phyloP scores from a whole-genome alignment of 148 eudicot genomes.

The Polygonum aviculare region DNA sequence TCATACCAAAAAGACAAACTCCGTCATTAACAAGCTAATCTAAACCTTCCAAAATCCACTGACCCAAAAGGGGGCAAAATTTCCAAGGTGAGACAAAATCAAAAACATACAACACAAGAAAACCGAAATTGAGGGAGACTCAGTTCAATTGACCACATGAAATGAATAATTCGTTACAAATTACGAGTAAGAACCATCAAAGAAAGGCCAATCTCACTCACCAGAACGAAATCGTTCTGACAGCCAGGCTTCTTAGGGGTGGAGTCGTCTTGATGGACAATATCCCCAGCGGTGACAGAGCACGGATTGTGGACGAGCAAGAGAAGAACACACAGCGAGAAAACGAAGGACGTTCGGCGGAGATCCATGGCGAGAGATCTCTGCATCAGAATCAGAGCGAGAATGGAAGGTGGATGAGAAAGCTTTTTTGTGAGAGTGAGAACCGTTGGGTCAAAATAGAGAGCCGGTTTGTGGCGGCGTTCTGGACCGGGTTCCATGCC shows the following conservation, averaged over 20 bases:
- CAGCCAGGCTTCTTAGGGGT: slow-evolving; percentile 11
- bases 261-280: slow-evolving; percentile 11
- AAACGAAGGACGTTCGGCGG: slow-evolving; percentile 16
- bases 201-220: slow-evolving; percentile 6
- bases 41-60: neutral
- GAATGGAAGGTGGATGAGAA: slow-evolving; percentile 6
- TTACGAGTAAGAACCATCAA: neutral
- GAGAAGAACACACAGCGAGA: slow-evolving; percentile 17
- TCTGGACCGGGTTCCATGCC: neutral
- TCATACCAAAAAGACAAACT: neutral
- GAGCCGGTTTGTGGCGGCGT: slow-evolving; percentile 1
- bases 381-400: neutral
- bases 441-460: neutral
- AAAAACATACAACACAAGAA: neutral
- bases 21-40: neutral
- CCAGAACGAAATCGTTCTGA: slow-evolving; percentile 12
- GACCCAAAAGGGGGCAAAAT: neutral
- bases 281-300: slow-evolving; percentile 31
- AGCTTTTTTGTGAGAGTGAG: neutral
- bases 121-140: neutral
- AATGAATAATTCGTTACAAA: neutral
- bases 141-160: neutral
- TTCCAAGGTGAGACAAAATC: neutral
- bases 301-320: slow-evolving; percentile 17
- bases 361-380: slow-evolving; percentile 32